Evolutionary conservation across 306 rosid genomes (phyloP), one percentile per base, ranked within the genome.

Genomic region (Lotus japonicus): DNA sequence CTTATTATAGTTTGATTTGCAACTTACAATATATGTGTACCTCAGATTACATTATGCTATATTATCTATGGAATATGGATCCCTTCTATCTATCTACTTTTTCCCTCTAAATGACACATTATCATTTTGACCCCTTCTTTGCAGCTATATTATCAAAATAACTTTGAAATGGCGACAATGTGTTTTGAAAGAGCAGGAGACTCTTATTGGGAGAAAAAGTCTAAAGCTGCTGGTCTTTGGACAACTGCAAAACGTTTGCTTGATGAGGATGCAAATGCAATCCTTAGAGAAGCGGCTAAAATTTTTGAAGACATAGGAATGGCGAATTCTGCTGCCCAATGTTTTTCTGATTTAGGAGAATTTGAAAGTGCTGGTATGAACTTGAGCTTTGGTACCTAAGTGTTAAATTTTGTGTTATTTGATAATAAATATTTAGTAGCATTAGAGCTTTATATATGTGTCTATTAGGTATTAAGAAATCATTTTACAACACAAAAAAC

Each of bases 121-220:
- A 21, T 56, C 13, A 4, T 7, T 48, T 15, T 58, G 49, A 35
- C n/a, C 53, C 3, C 17, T 60, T 55, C 15, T 33, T 66, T 60
- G 73, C 84, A 86, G 97, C 73, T 91, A 6, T 88, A 74, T 68
- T 42, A 80, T 21, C 90, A 86, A 77, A 77, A 75, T 21, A 90
- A 90, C 58, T 90, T 66, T 36, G 87, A 81, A 80, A 84, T 78
- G 87, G 95, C 95, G 17, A 88, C 90, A 44, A 81, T 81, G 81
- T 91, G 95, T 62, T 91, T 91, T 78, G 89, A 86, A 74, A 86
- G 83, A 78, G 97, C 91, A 19, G 79, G 77, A 50, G 97, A 91
- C 68, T 51, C 68, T 7, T 75, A 86, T 26, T 91, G 97, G 95
- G 95, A 91, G 74, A 79, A 66, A 55, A 86, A 73, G 85, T 86